Conservation (phyloP, 805 yeast genomes). For the Metschnikowia arizonensis region DNA sequence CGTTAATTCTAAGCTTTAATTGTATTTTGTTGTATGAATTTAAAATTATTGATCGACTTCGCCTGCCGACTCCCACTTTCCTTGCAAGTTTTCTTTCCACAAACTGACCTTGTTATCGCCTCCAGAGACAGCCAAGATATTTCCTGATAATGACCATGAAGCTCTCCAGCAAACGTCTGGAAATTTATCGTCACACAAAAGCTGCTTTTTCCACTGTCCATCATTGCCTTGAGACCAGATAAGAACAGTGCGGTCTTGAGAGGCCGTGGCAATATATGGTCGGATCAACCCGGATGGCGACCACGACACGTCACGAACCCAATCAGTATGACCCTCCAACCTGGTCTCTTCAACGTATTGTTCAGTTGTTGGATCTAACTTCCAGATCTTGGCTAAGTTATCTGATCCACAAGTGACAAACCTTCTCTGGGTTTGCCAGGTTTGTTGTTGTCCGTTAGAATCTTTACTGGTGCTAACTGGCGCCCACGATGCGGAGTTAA, state of each 20-base stretch:
- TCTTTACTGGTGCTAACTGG: constrained; percentile 46
- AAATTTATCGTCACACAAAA: constrained; percentile 73
- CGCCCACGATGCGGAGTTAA: constrained; percentile 94
- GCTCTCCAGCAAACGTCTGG: constrained; percentile 99
- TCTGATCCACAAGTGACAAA: constrained; percentile 96
- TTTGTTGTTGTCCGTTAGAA: constrained; percentile 11
- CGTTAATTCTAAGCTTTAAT: neutral
- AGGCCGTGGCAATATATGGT: constrained; percentile 91
- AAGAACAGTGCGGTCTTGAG: constrained; percentile 91
- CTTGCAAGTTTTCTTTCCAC: constrained; percentile 92
- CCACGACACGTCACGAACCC: constrained; percentile 99
- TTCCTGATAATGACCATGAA: constrained; percentile 95
- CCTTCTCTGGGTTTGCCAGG: constrained; percentile 46
- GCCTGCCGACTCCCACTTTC: constrained; percentile 97
- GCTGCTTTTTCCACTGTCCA: constrained; percentile 76
- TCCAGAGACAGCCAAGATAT: constrained; percentile 89
- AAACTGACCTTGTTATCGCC: constrained; percentile 94
- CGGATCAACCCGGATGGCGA: constrained; percentile 85
- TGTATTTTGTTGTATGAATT: constrained; percentile 2
- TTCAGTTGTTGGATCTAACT: constrained; percentile 49
- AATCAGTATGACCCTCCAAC: constrained; percentile 88
- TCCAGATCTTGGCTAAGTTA: constrained; percentile 90
- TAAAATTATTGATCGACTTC: constrained; percentile 70
- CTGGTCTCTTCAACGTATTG: constrained; percentile 69
- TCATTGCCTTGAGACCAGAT: constrained; percentile 86